Conservation (phyloP, 108 stramenopile genomes). For the Cylindrotheca fusiformis region DNA sequence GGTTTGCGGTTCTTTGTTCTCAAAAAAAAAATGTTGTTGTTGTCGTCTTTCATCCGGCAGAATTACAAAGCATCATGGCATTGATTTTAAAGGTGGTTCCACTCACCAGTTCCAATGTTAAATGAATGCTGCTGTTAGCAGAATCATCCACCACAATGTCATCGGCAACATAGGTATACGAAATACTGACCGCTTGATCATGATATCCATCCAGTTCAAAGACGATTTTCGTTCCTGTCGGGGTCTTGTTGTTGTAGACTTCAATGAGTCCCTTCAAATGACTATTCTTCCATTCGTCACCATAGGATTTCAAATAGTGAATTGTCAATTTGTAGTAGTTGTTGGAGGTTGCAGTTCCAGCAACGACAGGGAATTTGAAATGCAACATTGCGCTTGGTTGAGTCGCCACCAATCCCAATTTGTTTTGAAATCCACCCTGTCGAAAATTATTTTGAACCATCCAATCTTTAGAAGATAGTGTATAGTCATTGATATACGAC, state of each 20-base stretch:
- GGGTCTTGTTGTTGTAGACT: slow-evolving; percentile 6
- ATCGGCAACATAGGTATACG: slow-evolving; percentile 7
- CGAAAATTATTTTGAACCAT: slow-evolving; percentile 42
- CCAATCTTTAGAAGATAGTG: slow-evolving; percentile 27
- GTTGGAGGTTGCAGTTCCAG: slow-evolving; percentile 13
- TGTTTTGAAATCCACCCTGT: slow-evolving; percentile 41
- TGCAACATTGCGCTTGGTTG: slow-evolving; percentile 25
- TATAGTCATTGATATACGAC: slow-evolving; percentile 32
- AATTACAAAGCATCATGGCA: slow-evolving; percentile 52
- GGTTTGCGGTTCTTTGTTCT: no score
- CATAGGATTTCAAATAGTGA: slow-evolving; percentile 63
- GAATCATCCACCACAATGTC: not conserved
- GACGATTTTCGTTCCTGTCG: slow-evolving; percentile 12
- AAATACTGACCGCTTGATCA: slow-evolving; percentile 19
- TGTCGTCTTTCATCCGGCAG: not conserved
- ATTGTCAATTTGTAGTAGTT: slow-evolving; percentile 36
- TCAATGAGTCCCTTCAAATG: slow-evolving; percentile 33
- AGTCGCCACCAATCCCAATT: slow-evolving; percentile 50
- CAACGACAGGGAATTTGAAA: slow-evolving; percentile 5
- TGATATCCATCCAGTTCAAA: slow-evolving; percentile 26
- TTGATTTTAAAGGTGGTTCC: slow-evolving; percentile 59
- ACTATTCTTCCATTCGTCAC: slow-evolving; percentile 50
- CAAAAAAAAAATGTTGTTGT: not conserved
- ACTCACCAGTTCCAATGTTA: slow-evolving; percentile 26
- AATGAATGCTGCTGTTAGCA: slow-evolving; percentile 30